Percentiles rank a stretch among this genome's conserved stretches.
These are phyloP conservation scores for Eucalyptus coolabah DNA, from an alignment of 345 rosid genomes.

Conservation along the genomic window DNA sequence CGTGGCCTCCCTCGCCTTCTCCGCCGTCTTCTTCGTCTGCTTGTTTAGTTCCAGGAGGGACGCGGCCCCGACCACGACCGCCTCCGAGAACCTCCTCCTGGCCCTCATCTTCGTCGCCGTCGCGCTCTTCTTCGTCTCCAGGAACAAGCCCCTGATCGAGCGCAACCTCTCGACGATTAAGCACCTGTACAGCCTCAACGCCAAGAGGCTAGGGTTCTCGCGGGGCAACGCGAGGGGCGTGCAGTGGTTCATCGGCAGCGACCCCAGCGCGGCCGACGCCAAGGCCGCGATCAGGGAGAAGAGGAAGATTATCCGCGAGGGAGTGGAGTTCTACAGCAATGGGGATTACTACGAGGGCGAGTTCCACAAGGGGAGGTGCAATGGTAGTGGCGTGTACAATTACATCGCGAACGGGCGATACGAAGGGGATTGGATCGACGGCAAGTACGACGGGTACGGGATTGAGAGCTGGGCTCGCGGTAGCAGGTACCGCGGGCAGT, in stretches of 20 bases:
- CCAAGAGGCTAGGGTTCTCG: constrained; percentile 20
- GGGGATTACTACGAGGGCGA: constrained; percentile 96
- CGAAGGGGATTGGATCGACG: constrained; percentile 93
- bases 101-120: constrained; percentile 67
- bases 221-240: constrained; percentile 39
- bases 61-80: constrained; percentile 23
- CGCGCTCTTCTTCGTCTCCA: constrained; percentile 66
- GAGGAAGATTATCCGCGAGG: constrained; percentile 40
- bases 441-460: constrained; percentile 84
- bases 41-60: constrained; percentile 40
- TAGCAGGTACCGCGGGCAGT: constrained; percentile 83
- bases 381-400: constrained; percentile 91
- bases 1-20: constrained; percentile 41
- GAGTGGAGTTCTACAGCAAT: constrained; percentile 74
- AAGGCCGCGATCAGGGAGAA: constrained; percentile 1
- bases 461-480: constrained; percentile 95
- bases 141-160: constrained; percentile 51
- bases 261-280: neutral
- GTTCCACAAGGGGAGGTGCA: constrained; percentile 67
- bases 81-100: constrained; percentile 69
- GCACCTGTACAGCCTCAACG: constrained; percentile 30
- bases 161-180: constrained; percentile 28
- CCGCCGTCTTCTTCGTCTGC: constrained; percentile 30
- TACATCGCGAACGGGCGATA: constrained; percentile 70
- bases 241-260: constrained; percentile 76